Evolutionary conservation across 208 protist genomes (phyloP).

Genomic region (Wallacemonas sp.): DNA sequence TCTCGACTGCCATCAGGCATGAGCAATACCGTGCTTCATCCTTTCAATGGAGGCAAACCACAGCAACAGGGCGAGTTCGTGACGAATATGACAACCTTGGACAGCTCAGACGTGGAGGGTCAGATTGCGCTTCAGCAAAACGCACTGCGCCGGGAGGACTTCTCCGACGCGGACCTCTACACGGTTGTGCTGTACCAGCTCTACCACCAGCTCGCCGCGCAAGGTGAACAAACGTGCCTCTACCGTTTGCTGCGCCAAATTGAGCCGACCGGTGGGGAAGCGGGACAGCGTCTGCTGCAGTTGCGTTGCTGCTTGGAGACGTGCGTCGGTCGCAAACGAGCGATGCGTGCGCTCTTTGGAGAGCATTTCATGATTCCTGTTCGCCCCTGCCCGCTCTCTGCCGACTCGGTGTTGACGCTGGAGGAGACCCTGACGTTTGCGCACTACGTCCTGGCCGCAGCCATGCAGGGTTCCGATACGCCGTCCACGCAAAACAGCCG

Average conservation of each 20-base stretch:
- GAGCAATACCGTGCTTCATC: no score
- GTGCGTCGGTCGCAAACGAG: background rate
- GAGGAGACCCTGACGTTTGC: constrained; percentile 5
- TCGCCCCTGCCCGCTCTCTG: background rate
- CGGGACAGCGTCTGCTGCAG: background rate
- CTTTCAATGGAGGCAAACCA: no score
- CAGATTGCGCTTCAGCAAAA: background rate
- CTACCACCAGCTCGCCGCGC: background rate
- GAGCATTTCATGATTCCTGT: constrained; percentile 8
- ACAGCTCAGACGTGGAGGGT: no score
- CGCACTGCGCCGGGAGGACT: background rate
- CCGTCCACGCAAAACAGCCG: no score
- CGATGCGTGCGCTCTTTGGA: constrained; percentile 5
- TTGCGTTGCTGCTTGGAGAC: constrained; percentile 5
- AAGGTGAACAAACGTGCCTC: background rate
- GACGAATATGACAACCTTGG: no score
- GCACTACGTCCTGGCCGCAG: constrained; percentile 5
- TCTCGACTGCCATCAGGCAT: no score
- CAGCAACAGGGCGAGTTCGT: no score
- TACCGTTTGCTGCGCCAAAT: constrained; percentile 8
- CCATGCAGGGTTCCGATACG: no score
- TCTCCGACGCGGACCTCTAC: constrained; percentile 13
- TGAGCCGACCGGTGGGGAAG: constrained; percentile 1
- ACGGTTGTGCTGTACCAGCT: constrained; percentile 13
- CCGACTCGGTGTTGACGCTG: background rate